Evolutionary conservation across 2,329 filamentous ascomycete genomes (phyloP).

Genomic region (Neurospora sp.): DNA sequence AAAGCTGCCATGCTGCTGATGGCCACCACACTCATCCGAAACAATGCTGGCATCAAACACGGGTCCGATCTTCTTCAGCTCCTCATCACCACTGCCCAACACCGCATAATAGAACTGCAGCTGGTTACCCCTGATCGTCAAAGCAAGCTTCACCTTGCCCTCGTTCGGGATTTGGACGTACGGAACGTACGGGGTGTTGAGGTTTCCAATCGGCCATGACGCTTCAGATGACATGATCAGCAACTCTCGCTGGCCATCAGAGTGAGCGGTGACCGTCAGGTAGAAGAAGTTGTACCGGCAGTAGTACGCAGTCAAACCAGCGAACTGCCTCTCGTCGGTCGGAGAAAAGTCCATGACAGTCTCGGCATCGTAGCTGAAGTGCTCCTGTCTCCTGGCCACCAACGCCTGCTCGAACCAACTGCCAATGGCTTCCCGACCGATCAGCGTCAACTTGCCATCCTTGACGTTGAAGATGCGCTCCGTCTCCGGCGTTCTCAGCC

Average conservation of each 20-base stretch:
- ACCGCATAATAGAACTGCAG: slow-evolving; percentile 47
- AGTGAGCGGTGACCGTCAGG: slow-evolving; percentile 45
- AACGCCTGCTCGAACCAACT: slow-evolving; percentile 51
- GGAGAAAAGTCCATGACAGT: slow-evolving; percentile 44
- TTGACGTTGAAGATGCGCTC: slow-evolving; percentile 39
- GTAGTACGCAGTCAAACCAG: slow-evolving; percentile 52
- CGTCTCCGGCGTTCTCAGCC: slow-evolving; percentile 45
- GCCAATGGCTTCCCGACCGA: slow-evolving; percentile 42
- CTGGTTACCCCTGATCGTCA: slow-evolving; percentile 38
- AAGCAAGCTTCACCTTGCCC: slow-evolving; percentile 42
- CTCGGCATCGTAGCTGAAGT: slow-evolving; percentile 53
- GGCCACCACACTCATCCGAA: slow-evolving; percentile 53
- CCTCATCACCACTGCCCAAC: slow-evolving; percentile 29
- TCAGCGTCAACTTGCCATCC: slow-evolving; percentile 32
- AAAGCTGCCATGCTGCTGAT: slow-evolving; percentile 51
- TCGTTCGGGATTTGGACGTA: slow-evolving; percentile 38
- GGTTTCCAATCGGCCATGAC: slow-evolving; percentile 41
- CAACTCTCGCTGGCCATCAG: slow-evolving; percentile 46
- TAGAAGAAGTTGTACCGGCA: slow-evolving; percentile 58
- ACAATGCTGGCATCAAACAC: slow-evolving; percentile 49
- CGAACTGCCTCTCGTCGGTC: slow-evolving; percentile 48
- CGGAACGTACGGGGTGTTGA: slow-evolving; percentile 33
- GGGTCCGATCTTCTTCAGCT: slow-evolving; percentile 40
- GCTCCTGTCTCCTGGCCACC: slow-evolving; percentile 43
- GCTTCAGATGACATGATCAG: slow-evolving; percentile 46